A percentile compares a stretch with the other conserved stretches of the same genome.
Evolutionary conservation across 805 yeast genomes (phyloP).

Genomic region (Metschnikowia dekortorum): DNA sequence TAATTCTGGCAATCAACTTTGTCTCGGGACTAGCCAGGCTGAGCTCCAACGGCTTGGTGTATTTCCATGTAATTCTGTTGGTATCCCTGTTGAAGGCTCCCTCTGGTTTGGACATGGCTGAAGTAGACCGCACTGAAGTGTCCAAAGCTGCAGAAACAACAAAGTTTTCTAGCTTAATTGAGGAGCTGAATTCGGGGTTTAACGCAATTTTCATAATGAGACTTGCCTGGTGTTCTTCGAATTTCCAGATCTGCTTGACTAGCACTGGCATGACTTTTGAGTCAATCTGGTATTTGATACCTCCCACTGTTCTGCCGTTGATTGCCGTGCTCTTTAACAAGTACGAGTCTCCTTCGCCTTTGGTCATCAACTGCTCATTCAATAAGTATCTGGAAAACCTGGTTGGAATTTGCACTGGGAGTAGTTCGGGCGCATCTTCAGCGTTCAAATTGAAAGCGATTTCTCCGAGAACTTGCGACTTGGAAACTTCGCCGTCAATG

Average conservation of each 20-base stretch:
- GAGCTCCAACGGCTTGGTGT: slow-evolving; percentile 39
- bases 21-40: slow-evolving; percentile 40
- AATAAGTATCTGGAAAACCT: slow-evolving; percentile 49
- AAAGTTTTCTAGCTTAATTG: slow-evolving; percentile 52
- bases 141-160: slow-evolving; percentile 56
- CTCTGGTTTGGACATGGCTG: slow-evolving; percentile 86
- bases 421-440: slow-evolving; percentile 20
- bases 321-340: slow-evolving; percentile 46
- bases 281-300: slow-evolving; percentile 66
- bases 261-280: slow-evolving; percentile 55
- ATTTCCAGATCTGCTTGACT: slow-evolving; percentile 84
- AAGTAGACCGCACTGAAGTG: slow-evolving; percentile 55
- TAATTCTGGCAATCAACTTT: slow-evolving; percentile 78
- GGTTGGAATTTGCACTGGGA: slow-evolving; percentile 38
- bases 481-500: slow-evolving; percentile 58
- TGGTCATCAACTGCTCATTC: slow-evolving; percentile 34
- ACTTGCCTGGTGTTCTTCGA: slow-evolving; percentile 79
- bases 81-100: slow-evolving; percentile 87
- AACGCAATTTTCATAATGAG: slow-evolving; percentile 70
- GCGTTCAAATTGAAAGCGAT: slow-evolving; percentile 69
- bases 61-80: slow-evolving; percentile 84
- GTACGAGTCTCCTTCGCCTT: slow-evolving; percentile 31
- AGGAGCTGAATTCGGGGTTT: slow-evolving; percentile 41
- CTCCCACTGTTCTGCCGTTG: slow-evolving; percentile 67
- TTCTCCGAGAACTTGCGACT: slow-evolving; percentile 75